A percentile compares a stretch with the other conserved stretches of the same genome.
Evolutionary conservation across 2,329 filamentous ascomycete species (phyloP).

Genomic region (Cladosporium phlei): DNA sequence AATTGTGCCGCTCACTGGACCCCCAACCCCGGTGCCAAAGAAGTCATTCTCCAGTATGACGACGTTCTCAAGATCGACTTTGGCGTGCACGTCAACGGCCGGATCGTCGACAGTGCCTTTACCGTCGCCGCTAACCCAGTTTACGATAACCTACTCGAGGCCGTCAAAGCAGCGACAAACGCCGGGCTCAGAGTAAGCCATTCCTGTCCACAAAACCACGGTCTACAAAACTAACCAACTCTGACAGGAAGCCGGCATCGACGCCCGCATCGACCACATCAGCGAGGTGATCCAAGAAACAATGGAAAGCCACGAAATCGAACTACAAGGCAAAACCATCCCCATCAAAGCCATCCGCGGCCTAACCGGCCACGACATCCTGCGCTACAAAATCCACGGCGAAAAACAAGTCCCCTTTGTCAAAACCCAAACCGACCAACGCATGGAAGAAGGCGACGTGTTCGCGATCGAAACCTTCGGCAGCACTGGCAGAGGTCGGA

Average conservation of each 20-base stretch:
- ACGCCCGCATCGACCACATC: constrained; percentile 82
- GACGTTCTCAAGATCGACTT: constrained; percentile 74
- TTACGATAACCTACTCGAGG: constrained; percentile 62
- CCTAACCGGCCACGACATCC: constrained; percentile 84
- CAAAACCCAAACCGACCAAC: constrained; percentile 79
- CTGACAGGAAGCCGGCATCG: constrained; percentile 74
- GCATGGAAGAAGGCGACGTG: constrained; percentile 96
- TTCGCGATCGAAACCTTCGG: constrained; percentile 97
- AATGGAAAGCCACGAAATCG: constrained; percentile 90
- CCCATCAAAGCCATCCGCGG: constrained; percentile 83
- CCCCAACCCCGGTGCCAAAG: constrained; percentile 84
- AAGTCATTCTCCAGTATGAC: constrained; percentile 59
- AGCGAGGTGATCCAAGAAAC: constrained; percentile 79
- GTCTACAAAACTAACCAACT: neutral
- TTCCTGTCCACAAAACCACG: too few species aligned
- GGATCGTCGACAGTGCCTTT: constrained; percentile 68
- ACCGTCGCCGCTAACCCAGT: constrained; percentile 64
- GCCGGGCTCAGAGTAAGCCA: constrained; percentile 64
- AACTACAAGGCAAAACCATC: constrained; percentile 71
- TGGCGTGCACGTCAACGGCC: constrained; percentile 65
- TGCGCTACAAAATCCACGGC: constrained; percentile 85
- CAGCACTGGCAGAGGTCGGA: constrained; percentile 83
- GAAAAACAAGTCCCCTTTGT: constrained; percentile 92
- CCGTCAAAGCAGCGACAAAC: constrained; percentile 65
- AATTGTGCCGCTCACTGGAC: constrained; percentile 83